Evolutionary conservation across 1,139 yeast species (phyloP).

Genomic region (Debaryomyces robertsiae): DNA sequence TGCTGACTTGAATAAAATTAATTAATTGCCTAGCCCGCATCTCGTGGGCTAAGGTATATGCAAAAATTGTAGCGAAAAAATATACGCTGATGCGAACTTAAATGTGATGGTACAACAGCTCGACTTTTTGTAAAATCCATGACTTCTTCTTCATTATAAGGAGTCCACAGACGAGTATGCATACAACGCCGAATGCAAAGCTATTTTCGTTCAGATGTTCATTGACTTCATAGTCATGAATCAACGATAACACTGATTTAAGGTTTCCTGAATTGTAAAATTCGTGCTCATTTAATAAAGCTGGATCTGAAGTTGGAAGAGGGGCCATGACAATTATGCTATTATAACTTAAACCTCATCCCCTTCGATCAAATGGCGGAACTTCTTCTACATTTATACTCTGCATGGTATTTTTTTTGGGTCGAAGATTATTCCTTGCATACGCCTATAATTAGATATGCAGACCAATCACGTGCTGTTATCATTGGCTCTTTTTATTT

Average conservation of each 20-base stretch:
- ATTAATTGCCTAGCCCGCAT: conserved; percentile 10
- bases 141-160: not conserved
- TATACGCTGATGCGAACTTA: no score
- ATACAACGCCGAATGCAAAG: not conserved
- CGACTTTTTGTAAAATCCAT: not conserved
- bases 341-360: no score
- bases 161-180: not conserved
- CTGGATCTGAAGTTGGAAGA: conserved; percentile 24
- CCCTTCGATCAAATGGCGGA: no score
- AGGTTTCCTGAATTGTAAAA: conserved; percentile 30
- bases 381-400: no score
- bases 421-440: no score
- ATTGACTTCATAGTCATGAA: conserved; percentile 12
- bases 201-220: not conserved
- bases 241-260: conserved; percentile 21
- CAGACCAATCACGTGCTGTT: no score
- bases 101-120: not conserved
- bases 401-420: no score
- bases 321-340: conserved; percentile 17
- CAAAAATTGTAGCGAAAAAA: no score
- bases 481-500: no score
- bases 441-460: no score
- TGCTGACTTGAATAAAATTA: conserved; percentile 15
- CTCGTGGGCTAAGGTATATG: no score
- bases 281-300: conserved; percentile 32